Percentiles rank a stretch among this genome's conserved stretches.
Conservation (phyloP, 129 eudicot species). For the Kitagawia praeruptora region DNA sequence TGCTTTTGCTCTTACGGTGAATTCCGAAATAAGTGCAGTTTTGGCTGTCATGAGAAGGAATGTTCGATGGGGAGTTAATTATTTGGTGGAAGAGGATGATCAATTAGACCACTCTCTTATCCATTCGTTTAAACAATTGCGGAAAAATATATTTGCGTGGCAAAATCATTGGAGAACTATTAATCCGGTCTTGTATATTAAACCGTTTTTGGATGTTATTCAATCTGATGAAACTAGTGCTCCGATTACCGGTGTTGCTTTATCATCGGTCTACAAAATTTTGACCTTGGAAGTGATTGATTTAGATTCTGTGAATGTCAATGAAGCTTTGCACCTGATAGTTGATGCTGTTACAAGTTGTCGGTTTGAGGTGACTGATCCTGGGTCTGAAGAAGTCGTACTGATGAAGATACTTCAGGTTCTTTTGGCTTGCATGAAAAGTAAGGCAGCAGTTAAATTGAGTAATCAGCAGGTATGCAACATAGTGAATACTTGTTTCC, state of each 20-base stretch:
- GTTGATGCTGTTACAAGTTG: constrained; percentile 95
- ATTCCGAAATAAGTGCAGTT: constrained; percentile 84
- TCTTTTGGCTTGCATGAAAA: constrained; percentile 85
- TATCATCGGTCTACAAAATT: constrained; percentile 78
- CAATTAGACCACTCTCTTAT: constrained; percentile 86
- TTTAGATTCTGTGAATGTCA: constrained; percentile 48
- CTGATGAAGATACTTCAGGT: constrained; percentile 84
- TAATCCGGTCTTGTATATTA: constrained; percentile 60
- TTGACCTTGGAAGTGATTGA: constrained; percentile 74
- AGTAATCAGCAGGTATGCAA: constrained; percentile 96
- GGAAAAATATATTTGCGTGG: constrained; percentile 70
- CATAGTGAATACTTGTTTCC: constrained; percentile 75
- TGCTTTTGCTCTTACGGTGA: constrained; percentile 68
- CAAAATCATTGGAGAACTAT: constrained; percentile 59
- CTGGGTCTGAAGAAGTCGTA: constrained; percentile 93
- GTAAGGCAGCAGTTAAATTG: constrained; percentile 64
- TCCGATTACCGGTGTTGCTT: constrained; percentile 81
- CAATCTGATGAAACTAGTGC: constrained; percentile 94
- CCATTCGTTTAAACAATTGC: constrained; percentile 63
- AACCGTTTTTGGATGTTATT: constrained; percentile 85
- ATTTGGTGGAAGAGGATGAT: constrained; percentile 66
- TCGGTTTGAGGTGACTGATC: constrained; percentile 90
- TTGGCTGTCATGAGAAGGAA: constrained; percentile 89
- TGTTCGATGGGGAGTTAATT: constrained; percentile 93
- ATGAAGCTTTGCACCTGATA: constrained; percentile 66